Evolutionary conservation across 345 rosid species (phyloP), one percentile per base, ranked within the genome.

Genomic region (Sisymbrium altissimum): DNA sequence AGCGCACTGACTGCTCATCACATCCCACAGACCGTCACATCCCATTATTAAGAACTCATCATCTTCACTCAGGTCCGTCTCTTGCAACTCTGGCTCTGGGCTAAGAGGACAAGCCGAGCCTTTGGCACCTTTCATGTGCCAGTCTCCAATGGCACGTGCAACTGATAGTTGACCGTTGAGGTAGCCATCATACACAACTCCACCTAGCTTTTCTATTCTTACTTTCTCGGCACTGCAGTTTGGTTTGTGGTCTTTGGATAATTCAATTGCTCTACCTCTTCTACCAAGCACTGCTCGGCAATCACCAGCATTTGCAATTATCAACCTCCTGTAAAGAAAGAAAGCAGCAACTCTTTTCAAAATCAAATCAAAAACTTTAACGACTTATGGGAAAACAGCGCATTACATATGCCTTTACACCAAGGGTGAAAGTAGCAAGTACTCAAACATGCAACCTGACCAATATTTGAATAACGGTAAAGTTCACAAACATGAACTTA

Each of bases 1-100:
- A 1, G 99, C 99, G 79, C 89, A 86, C 73, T 95, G 97, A 66
- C 99, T 95, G 78, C 89, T 94, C 96, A 91, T 94, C 36, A 94
- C 98, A 82, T 94, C 98, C 98, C 98, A 94, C 71, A 94, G 79
- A 73, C 98, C 98, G 62, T 94, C 98, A 50, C 98, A 89, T 35
- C 97, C 98, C 87, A 94, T 87, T 68, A 95, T 86, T 84, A 91
- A 81, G 88, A 92, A 95, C 85, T 95, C 99, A 40, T 95, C 99
- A 3, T 95, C 99, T 70, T 88, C 97, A 0, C 86, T 83, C 58
- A 95, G 71, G 39, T 79, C 75, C 4, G 82, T 65, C 78, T 87
- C 96, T 78, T 87, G 89, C 79, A 95, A 64, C 78, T 95, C 99
- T 0, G 97, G 97, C 77, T 95, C 99, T 3, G 97, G 90, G 48